These are phyloP conservation scores for Suillus subluteus DNA, from an alignment of 768 basidiomycete species.

Conservation along the genomic window DNA sequence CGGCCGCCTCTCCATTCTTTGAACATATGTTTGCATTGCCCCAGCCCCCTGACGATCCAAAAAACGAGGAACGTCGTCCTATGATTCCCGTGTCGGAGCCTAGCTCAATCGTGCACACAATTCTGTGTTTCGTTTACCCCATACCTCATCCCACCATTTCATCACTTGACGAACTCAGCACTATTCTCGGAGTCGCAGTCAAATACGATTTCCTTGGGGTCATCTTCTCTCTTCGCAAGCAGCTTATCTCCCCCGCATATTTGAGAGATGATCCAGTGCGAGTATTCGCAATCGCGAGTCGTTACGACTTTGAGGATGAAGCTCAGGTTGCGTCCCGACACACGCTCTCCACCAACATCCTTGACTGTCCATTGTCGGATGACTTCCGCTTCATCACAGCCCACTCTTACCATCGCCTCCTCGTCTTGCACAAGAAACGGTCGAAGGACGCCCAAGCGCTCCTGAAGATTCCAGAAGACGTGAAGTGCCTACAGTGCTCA, in stretches of 20 bases:
- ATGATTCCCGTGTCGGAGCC: slow-evolving; percentile 61
- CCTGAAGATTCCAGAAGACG: slow-evolving; percentile 47
- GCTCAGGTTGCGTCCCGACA: slow-evolving; percentile 60
- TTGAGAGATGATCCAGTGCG: slow-evolving; percentile 53
- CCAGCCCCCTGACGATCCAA: slow-evolving; percentile 40
- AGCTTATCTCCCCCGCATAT: slow-evolving; percentile 55
- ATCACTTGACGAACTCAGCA: slow-evolving; percentile 56
- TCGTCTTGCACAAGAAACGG: slow-evolving; percentile 61
- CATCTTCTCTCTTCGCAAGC: slow-evolving; percentile 49
- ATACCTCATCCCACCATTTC: slow-evolving; percentile 54
- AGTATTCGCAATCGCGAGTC: slow-evolving; percentile 73
- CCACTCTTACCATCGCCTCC: slow-evolving; percentile 67
- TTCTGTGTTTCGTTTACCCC: slow-evolving; percentile 68
- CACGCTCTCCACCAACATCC: slow-evolving; percentile 56
- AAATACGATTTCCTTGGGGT: slow-evolving; percentile 67
- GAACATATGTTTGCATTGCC: slow-evolving; percentile 69
- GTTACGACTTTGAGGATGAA: slow-evolving; percentile 66
- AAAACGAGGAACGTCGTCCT: slow-evolving; percentile 35
- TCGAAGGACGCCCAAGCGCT: slow-evolving; percentile 50
- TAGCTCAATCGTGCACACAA: slow-evolving; percentile 43
- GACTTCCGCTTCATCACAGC: slow-evolving; percentile 70
- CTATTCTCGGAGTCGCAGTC: slow-evolving; percentile 53
- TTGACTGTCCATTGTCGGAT: slow-evolving; percentile 59
- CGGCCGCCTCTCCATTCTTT: slow-evolving; percentile 70
- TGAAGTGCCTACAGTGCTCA: slow-evolving; percentile 74